These are phyloP conservation scores for Eimeria falciformis DNA, from an alignment of 169 alveolate genomes.

Conservation along the genomic window DNA sequence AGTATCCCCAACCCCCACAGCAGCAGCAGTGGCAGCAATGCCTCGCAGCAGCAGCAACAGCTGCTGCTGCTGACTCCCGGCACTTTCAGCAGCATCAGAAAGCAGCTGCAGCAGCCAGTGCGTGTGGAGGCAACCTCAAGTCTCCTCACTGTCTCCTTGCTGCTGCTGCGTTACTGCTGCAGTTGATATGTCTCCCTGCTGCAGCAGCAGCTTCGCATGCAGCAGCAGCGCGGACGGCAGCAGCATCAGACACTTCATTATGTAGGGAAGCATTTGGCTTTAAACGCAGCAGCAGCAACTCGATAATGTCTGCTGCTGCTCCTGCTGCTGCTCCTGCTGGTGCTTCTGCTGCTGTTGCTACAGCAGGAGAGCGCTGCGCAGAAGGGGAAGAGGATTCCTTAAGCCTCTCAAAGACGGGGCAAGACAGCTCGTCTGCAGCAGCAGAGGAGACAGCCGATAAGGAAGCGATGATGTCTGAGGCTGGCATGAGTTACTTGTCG, in stretches of 20 bases:
- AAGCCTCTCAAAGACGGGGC: too few species aligned
- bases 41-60: background rate
- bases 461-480: too few species aligned
- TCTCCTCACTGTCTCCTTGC: background rate
- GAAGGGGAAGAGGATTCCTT: too few species aligned
- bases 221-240: background rate
- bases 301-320: too few species aligned
- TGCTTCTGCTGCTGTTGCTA: too few species aligned
- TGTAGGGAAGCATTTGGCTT: background rate
- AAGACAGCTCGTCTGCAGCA: too few species aligned
- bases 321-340: too few species aligned
- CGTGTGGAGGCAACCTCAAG: too few species aligned
- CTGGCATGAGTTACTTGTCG: too few species aligned
- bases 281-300: constrained; percentile 3
- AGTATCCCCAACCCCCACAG: background rate
- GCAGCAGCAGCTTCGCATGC: background rate
- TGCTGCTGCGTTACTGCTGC: constrained; percentile 8
- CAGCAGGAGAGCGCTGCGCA: too few species aligned
- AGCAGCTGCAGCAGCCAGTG: background rate
- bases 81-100: background rate
- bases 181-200: background rate
- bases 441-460: too few species aligned
- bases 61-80: background rate
- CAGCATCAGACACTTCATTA: background rate
- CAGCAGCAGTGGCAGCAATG: constrained; percentile 1